Conservation (phyloP, 495 filamentous ascomycete genomes). For the Daldinia childiae region DNA sequence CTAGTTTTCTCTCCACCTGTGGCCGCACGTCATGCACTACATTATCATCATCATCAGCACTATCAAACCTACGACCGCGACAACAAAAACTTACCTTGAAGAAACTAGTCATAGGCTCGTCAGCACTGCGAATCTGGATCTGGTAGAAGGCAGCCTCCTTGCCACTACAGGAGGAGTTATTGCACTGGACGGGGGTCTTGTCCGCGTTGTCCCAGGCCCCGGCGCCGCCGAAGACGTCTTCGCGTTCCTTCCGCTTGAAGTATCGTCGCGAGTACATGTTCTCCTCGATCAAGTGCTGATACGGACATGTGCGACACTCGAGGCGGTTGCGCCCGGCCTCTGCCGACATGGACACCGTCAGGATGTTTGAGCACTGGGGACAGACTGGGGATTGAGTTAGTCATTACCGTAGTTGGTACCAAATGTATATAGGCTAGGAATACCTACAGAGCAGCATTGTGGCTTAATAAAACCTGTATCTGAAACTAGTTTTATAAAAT, state of each 20-base stretch:
- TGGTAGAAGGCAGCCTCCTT: conserved; percentile 90
- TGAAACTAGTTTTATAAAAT: conserved; percentile 4
- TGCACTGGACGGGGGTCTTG: conserved; percentile 78
- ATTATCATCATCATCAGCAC: conserved; percentile 29
- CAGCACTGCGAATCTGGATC: conserved; percentile 96
- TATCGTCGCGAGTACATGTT: conserved; percentile 80
- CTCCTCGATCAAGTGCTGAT: conserved; percentile 77
- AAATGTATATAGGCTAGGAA: neutral
- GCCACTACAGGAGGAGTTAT: conserved; percentile 74
- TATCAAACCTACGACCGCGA: neutral
- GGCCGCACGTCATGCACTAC: conserved; percentile 67
- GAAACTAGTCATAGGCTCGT: conserved; percentile 98
- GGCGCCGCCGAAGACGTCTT: conserved; percentile 89
- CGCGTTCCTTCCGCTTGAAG: conserved; percentile 81
- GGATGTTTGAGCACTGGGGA: conserved; percentile 88
- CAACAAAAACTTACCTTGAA: conserved; percentile 73
- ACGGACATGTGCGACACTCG: conserved; percentile 94
- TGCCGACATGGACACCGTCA: conserved; percentile 66
- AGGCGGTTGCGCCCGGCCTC: conserved; percentile 68
- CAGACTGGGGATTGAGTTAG: conserved; percentile 71
- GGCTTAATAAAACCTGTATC: conserved; percentile 11
- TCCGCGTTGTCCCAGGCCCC: conserved; percentile 91
- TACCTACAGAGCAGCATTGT: conserved; percentile 75
- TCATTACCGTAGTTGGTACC: conserved; percentile 21
- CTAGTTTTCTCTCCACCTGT: conserved; percentile 67